Base-by-base conservation (phyloP, 2,329 filamentous ascomycete genomes). In the Nothophoma quercina region DNA sequence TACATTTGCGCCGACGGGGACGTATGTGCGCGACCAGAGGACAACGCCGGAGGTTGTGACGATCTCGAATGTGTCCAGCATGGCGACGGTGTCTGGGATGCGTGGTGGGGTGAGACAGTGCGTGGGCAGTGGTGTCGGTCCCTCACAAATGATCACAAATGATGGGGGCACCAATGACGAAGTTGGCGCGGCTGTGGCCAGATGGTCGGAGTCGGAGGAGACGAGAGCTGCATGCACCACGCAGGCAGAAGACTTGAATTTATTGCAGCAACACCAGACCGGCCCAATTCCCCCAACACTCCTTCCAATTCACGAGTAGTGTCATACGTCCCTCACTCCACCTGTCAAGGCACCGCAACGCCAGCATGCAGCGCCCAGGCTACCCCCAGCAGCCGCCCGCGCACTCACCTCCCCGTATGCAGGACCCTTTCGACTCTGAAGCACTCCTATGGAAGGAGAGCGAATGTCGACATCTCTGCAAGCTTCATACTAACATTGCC, bases 21-120 rank as follows among this genome's bases (percentile, higher is more conserved):
- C 86, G 74, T 93, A 96, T 21, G 87, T 88, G 72, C 90, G 88
- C 56, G 93, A 97, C 95, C 95, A 99, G 48, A 99, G 85, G 51
- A 99, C 95, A 58, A 99, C 93, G 50, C 95, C 95, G 3, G 93
- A 96, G 29, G 93, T 96, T 55, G 93, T 97, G 56, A 99, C 78
- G 62, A 99, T 95, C 77, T 99, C 93, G 75, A 99, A 99, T 13
- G 90, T 89, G 79, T 99, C 95, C 77, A 99, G 79, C 93, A 98
- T 98, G 47, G 52, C 49, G 53, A 28, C 2, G 28, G 26, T 39
- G 45, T 25, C 50, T 12, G 47, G 33, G 48, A 51, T 10, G 41
- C 34, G 38, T 42, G 23, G 40, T 18, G 33, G 41, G 43, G 30
- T 52, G 50, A 49, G 51, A 29, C 39, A 22, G 44, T n/a, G 30